Percentiles rank a stretch among this genome's conserved stretches.
phyloP scores from a whole-genome alignment of 1,284 basidiomycete genomes.

The Malassezia arunalokei region DNA sequence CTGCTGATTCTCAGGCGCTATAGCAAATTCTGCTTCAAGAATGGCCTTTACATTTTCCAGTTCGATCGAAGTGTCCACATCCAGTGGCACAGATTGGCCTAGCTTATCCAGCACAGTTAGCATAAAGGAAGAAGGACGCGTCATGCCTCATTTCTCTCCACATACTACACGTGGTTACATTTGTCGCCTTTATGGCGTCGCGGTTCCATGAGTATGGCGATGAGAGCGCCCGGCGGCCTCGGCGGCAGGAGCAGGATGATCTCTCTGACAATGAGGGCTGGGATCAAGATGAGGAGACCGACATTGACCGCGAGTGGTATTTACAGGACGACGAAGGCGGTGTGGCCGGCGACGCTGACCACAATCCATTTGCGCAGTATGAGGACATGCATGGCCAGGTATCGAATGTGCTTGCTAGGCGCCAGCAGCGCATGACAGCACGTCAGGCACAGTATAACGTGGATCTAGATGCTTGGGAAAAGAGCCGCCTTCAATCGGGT shows the following conservation, averaged over 20 bases:
- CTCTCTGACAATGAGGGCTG: constrained; percentile 29
- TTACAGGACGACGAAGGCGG: constrained; percentile 33
- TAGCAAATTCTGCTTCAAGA: constrained; percentile 28
- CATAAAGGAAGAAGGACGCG: constrained; percentile 17
- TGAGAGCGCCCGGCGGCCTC: constrained; percentile 6
- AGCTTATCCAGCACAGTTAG: constrained; percentile 36
- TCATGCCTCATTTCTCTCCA: background rate
- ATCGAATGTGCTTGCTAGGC: constrained; percentile 17
- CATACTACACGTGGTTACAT: background rate
- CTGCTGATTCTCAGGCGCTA: constrained; percentile 25
- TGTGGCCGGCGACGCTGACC: constrained; percentile 66
- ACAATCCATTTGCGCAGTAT: constrained; percentile 84
- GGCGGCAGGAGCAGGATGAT: constrained; percentile 53
- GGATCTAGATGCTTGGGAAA: constrained; percentile 96
- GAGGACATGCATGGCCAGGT: constrained; percentile 53
- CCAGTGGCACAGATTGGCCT: constrained; percentile 32
- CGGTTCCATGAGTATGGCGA: constrained; percentile 12
- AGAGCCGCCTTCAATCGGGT: constrained; percentile 88
- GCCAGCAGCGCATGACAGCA: constrained; percentile 41
- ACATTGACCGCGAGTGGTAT: constrained; percentile 40
- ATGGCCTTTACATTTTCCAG: constrained; percentile 37
- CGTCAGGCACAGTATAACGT: constrained; percentile 55
- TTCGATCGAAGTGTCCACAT: constrained; percentile 33
- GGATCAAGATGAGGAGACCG: constrained; percentile 29
- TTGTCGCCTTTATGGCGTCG: background rate